phyloP scores from a whole-genome alignment of 2,329 filamentous ascomycete species.

The Periconia sp. region DNA sequence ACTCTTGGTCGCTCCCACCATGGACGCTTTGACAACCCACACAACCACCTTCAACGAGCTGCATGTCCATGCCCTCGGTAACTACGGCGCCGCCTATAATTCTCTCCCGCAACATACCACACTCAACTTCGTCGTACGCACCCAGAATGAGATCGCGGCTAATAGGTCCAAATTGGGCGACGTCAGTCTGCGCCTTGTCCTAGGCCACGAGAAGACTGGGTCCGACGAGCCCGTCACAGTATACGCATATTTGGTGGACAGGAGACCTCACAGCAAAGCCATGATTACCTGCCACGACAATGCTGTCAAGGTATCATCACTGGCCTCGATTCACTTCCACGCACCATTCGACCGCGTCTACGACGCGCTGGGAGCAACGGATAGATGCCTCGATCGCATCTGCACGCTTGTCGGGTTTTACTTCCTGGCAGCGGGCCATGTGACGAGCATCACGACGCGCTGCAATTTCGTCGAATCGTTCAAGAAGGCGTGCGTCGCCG shows the following conservation, averaged over 20 bases:
- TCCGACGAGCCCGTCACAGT: too few species aligned
- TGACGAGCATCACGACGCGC: not conserved
- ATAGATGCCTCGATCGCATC: not conserved
- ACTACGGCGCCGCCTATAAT: not conserved
- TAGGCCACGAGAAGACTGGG: not conserved
- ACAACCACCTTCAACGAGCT: not conserved
- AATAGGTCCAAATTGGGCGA: not conserved
- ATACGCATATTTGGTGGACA: too few species aligned
- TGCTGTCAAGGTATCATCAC: too few species aligned
- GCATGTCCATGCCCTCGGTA: not conserved
- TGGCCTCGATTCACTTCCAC: not conserved
- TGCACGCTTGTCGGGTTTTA: constrained; percentile 1
- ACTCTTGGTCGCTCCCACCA: not conserved
- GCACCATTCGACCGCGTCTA: constrained; percentile 4
- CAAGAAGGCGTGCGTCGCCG: too few species aligned
- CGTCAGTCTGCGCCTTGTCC: not conserved
- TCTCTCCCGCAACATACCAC: not conserved
- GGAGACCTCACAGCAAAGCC: too few species aligned
- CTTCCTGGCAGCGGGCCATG: constrained; percentile 5
- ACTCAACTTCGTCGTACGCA: not conserved
- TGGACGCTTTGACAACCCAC: not conserved
- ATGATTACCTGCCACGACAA: too few species aligned
- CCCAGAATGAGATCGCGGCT: not conserved
- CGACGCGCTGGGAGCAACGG: not conserved
- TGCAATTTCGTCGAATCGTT: constrained; percentile 1